Evolutionary conservation across 2,329 filamentous ascomycete species (phyloP).

Genomic region (Calonectria crousiana): DNA sequence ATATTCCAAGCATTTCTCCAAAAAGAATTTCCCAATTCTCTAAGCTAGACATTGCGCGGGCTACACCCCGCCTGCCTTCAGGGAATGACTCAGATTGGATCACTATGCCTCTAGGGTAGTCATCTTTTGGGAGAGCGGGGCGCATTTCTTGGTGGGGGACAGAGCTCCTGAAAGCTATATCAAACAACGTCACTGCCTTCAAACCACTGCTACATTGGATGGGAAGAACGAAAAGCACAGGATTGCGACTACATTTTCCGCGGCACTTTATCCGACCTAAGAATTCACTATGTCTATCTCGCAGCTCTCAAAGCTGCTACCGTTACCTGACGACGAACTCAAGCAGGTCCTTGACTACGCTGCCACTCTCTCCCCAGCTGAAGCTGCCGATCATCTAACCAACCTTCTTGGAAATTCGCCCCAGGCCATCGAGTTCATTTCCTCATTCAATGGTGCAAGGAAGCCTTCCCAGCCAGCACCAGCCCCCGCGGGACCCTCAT

Average conservation of each 20-base stretch:
- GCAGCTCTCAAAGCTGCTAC: slow-evolving; percentile 83
- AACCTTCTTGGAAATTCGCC: slow-evolving; percentile 90
- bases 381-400: slow-evolving; percentile 86
- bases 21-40: neutral
- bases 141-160: slow-evolving; percentile 24
- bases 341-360: slow-evolving; percentile 88
- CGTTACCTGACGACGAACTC: slow-evolving; percentile 86
- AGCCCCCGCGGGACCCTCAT: slow-evolving; percentile 31
- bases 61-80: neutral
- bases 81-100: slow-evolving; percentile 29
- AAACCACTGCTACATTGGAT: neutral
- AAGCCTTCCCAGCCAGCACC: slow-evolving; percentile 54
- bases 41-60: neutral
- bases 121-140: slow-evolving; percentile 19
- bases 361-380: slow-evolving; percentile 78
- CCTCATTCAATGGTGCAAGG: slow-evolving; percentile 80
- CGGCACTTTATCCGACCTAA: neutral
- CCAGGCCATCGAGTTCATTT: slow-evolving; percentile 80
- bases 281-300: slow-evolving; percentile 63
- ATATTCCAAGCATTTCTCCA: neutral
- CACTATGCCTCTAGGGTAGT: slow-evolving; percentile 23
- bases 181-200: slow-evolving; percentile 3
- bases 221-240: neutral
- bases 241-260: neutral
- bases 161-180: slow-evolving; percentile 10